A percentile compares a stretch with the other conserved stretches of the same genome.
phyloP scores from a whole-genome alignment of 345 rosid genomes.

The Carallia brachiata region DNA sequence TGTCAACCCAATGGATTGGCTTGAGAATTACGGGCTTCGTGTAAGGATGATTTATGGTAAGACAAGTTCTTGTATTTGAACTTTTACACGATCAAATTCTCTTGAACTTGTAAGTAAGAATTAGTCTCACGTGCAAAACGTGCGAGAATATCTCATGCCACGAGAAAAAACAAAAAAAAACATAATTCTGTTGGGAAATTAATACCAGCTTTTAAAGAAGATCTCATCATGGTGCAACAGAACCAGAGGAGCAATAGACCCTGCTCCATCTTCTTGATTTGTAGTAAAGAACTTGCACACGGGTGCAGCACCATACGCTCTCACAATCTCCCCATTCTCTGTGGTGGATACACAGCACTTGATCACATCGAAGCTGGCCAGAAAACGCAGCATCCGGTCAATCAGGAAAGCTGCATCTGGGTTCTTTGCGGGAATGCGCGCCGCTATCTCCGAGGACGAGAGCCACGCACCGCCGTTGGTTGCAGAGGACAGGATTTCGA shows the following conservation, averaged over 20 bases:
- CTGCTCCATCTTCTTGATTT: slow-evolving; percentile 26
- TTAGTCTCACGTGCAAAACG: too few species aligned
- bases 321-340: slow-evolving; percentile 22
- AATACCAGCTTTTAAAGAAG: slow-evolving; percentile 43
- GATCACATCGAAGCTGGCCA: slow-evolving; percentile 47
- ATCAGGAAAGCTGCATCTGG: slow-evolving; percentile 39
- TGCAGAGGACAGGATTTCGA: slow-evolving; percentile 35
- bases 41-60: too few species aligned
- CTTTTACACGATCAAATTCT: too few species aligned
- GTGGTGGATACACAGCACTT: background rate
- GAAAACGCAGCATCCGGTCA: slow-evolving; percentile 48
- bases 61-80: too few species aligned
- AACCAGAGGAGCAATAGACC: slow-evolving; percentile 40
- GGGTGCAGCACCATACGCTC: slow-evolving; percentile 38
- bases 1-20: too few species aligned
- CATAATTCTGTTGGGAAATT: background rate
- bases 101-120: too few species aligned
- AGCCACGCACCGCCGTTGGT: slow-evolving; percentile 23
- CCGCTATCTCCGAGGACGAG: slow-evolving; percentile 42
- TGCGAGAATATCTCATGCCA: too few species aligned
- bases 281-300: slow-evolving; percentile 41
- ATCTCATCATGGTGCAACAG: slow-evolving; percentile 39
- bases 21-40: too few species aligned
- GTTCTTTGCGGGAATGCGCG: slow-evolving; percentile 35
- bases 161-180: too few species aligned